Percentiles rank a stretch among this genome's conserved stretches.
phyloP scores from a whole-genome alignment of 306 rosid species.

The Calophaca sinica region DNA sequence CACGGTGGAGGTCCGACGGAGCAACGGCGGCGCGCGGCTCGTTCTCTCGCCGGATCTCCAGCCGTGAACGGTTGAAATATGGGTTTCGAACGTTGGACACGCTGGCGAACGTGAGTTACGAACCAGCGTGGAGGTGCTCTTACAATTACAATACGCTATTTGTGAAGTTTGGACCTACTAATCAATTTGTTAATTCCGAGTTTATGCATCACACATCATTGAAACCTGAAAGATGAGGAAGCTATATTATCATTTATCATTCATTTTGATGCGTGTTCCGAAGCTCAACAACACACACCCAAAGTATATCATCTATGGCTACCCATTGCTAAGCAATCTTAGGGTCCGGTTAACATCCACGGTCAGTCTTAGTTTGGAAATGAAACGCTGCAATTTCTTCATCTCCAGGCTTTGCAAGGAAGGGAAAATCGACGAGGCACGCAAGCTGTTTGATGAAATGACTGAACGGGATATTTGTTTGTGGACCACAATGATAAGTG shows the following conservation, averaged over 20 bases:
- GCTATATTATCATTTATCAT: conserved; percentile 21
- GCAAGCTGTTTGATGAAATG: conserved; percentile 54
- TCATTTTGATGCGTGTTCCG: conserved; percentile 21
- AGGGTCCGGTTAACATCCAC: conserved; percentile 22
- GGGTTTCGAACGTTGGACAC: no score
- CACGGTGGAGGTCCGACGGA: no score
- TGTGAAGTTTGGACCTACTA: background rate
- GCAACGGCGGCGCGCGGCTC: no score
- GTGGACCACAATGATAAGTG: conserved; percentile 59
- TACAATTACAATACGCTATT: no score
- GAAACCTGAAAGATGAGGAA: conserved; percentile 34
- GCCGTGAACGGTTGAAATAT: no score
- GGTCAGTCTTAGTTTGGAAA: background rate
- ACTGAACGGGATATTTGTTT: conserved; percentile 47
- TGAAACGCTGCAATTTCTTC: conserved; percentile 44
- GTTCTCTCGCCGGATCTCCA: no score
- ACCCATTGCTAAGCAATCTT: conserved; percentile 9
- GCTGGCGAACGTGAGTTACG: no score
- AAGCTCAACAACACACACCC: conserved; percentile 1
- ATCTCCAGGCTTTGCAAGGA: conserved; percentile 43
- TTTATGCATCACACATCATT: background rate
- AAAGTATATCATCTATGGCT: background rate
- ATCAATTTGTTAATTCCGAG: background rate
- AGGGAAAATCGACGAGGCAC: conserved; percentile 49
- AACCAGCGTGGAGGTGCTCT: no score